Base-by-base conservation (phyloP, 257 asterid species). In the Solanum peruvianum region DNA sequence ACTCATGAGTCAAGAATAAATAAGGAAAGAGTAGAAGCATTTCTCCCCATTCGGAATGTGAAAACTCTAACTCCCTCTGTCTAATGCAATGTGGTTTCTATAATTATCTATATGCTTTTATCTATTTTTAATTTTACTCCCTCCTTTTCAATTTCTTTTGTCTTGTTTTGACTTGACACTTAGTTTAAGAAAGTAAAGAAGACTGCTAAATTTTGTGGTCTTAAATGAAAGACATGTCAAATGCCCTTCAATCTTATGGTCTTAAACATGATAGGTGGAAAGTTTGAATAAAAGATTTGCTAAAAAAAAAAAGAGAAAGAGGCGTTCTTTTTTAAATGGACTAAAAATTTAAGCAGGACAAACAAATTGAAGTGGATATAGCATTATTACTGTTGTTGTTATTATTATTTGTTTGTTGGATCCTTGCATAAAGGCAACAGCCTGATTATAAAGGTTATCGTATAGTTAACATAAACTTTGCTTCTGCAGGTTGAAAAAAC, bases 401-500 rank as follows among this genome's bases (percentile, higher is more conserved):
- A n/a, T 77, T 41, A 21, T n/a, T 42, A 4, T 47, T 45, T 80
- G 44, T 47, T 80, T 47, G 67, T 47, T 80, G 85, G 67, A 35
- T 29, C 66, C 42, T 80, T 80, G 85, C 67, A 47, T 66, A 11
- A 45, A 80, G 84, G 66, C 39, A 47, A 29, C 1, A 0, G 2
- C 20, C 20, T 80, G 69, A 29, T 44, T 47, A 29, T 80, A 16
- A 80, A 27, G 85, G 23, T 29, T 15, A 80, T 80, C 44, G 16
- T 85, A 69, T 21, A 45, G 72, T 76, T 91, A 76, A 80, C 77
- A 49, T 60, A 85, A 25, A 33, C 85, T 56, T 89, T 92, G 84
- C 49, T 88, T 89, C 86, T 95, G 94, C 98, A 97, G 99, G 98
- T 96, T 84, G 99, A 95, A 94, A 97, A 97, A 91, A 92, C 90